Conservation (phyloP, 306 rosid species). For the Vigna reflexopilosa region DNA sequence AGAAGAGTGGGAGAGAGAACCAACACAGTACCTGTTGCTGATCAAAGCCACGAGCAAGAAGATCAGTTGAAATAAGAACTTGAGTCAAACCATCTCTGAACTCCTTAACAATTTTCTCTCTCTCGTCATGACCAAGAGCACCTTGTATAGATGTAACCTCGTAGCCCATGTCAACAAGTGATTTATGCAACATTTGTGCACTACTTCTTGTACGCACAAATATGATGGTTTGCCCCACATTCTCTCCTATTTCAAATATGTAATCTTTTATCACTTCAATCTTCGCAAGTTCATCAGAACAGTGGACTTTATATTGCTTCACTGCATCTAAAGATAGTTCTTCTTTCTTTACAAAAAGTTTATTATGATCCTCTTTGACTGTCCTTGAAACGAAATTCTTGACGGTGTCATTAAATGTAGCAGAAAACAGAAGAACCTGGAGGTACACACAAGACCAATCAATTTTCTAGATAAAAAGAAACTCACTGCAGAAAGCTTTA, state of each 20-base stretch:
- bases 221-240: conserved; percentile 87
- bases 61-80: conserved; percentile 85
- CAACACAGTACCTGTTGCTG: conserved; percentile 74
- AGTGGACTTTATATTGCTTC: conserved; percentile 83
- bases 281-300: conserved; percentile 72
- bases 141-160: conserved; percentile 83
- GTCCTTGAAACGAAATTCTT: conserved; percentile 70
- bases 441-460: conserved; percentile 31
- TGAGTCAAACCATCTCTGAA: conserved; percentile 81
- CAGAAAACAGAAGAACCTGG: conserved; percentile 93
- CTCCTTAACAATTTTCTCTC: conserved; percentile 87
- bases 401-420: conserved; percentile 86
- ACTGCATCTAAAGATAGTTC: conserved; percentile 80
- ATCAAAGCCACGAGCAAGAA: conserved; percentile 89
- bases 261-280: conserved; percentile 66
- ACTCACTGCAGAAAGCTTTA: not conserved
- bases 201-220: conserved; percentile 77
- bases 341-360: conserved; percentile 88
- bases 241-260: conserved; percentile 84
- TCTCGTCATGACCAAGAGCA: conserved; percentile 59
- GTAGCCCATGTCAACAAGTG: conserved; percentile 70
- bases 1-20: not conserved
- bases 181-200: conserved; percentile 65
- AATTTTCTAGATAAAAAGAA: conserved; percentile 16
- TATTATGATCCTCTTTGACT: conserved; percentile 67